Base-by-base conservation (phyloP, 2,329 filamentous ascomycete genomes). In the Colletotrichum truncatum region DNA sequence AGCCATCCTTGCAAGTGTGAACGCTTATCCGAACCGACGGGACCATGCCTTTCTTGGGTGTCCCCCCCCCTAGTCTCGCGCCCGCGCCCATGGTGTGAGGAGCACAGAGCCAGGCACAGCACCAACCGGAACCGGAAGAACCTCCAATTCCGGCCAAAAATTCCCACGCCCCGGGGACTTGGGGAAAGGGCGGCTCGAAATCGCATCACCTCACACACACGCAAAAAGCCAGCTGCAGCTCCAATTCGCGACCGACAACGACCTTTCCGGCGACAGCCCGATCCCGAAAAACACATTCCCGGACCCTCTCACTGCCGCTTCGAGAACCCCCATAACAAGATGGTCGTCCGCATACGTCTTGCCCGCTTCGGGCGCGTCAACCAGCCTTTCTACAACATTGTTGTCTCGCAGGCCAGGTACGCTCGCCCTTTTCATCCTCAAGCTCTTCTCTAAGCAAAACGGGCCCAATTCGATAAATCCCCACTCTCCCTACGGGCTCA, bases 331-430 rank as follows among this genome's bases (percentile, higher is more conserved):
- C n/a, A n/a, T n/a, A n/a, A n/a, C n/a, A n/a, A n/a, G n/a, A 97
- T 99, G 96, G 95, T 98, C 68, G 86, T 99, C 74, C 92, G 92
- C 78, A 96, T 99, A 78, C 91, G 96, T 65, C 89, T 99, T 72
- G 93, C 96, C 72, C 94, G 96, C 78, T 97, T 98, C 78, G 94
- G 94, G 76, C 93, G 91, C 78, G 89, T 87, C 70, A 94, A 97
- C 77, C 78, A 88, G n/a, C 95, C 96, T 3, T 91, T 98, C 73
- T 99, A 97, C 86, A 99, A 99, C 82, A 98, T 99, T 69, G 93
- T 98, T 70, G 93, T 99, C 69, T 88, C 94, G 14, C 95, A 98
- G 75, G 94, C 94, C 48, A 90, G 94, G 93, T 97, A 87, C 70
- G 84, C 69, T 28, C 41, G 12, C 6, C 14, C 12, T 32, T 32